phyloP scores from a whole-genome alignment of 345 rosid species.

The Orychophragmus violaceus region DNA sequence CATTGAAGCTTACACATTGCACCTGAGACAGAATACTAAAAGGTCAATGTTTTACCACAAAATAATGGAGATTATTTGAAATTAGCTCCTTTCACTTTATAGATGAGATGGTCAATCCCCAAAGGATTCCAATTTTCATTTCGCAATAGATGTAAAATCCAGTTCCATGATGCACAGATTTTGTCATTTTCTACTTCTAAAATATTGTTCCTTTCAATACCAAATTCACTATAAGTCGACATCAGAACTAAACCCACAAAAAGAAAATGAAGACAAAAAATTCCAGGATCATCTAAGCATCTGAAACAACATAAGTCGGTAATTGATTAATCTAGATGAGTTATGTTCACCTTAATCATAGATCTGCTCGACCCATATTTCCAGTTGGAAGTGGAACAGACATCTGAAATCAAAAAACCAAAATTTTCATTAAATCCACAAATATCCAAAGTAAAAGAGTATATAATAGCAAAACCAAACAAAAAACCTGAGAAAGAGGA shows the following conservation, averaged over 20 bases:
- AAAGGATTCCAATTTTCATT: not conserved
- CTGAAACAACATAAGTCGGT: slow-evolving; percentile 4
- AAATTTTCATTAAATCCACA: not conserved
- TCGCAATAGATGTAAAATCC: not conserved
- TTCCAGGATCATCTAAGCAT: slow-evolving; percentile 22
- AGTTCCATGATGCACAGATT: not conserved
- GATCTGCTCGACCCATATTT: slow-evolving; percentile 25
- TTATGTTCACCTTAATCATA: slow-evolving; percentile 25
- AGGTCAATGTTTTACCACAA: slow-evolving; percentile 7
- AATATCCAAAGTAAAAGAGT: not conserved
- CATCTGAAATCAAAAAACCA: slow-evolving; percentile 22
- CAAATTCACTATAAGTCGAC: not conserved
- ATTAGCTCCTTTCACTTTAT: not conserved
- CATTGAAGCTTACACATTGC: slow-evolving; percentile 44
- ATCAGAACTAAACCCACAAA: not conserved
- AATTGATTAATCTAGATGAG: not conserved
- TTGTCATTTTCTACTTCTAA: not conserved
- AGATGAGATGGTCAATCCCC: not conserved
- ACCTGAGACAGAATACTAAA: slow-evolving; percentile 47
- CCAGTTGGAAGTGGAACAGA: slow-evolving; percentile 18
- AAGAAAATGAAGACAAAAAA: not conserved
- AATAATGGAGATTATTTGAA: not conserved
- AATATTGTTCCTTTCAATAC: slow-evolving; percentile 9
- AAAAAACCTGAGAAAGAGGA: slow-evolving; percentile 26
- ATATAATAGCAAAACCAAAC: not conserved